phyloP scores from a whole-genome alignment of 352 stramenopile species.

The Phytophthora cryptogea region DNA sequence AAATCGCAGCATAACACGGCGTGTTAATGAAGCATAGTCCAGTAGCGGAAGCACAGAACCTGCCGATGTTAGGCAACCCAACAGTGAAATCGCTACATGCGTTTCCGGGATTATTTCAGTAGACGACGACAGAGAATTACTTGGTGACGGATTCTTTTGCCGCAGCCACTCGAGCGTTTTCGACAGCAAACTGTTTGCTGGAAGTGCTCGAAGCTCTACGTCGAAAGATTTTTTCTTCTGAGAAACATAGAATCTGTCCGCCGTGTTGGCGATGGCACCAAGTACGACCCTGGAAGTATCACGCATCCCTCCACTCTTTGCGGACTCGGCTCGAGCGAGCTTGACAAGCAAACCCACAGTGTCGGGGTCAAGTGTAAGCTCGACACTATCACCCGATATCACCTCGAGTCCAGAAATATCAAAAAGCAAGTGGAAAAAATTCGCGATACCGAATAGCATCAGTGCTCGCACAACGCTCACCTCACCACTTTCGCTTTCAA shows the following conservation, averaged over 20 bases:
- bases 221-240: constrained; percentile 62
- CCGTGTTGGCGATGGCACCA: constrained; percentile 37
- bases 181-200: constrained; percentile 29
- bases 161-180: constrained; percentile 44
- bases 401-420: constrained; percentile 21
- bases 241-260: constrained; percentile 39
- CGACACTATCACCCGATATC: constrained; percentile 8
- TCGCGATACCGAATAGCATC: constrained; percentile 28
- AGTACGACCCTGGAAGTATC: constrained; percentile 20
- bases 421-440: constrained; percentile 34
- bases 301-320: neutral
- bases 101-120: constrained; percentile 5
- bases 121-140: neutral
- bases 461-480: constrained; percentile 6
- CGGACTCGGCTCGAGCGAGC: constrained; percentile 21
- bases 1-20: constrained; percentile 34
- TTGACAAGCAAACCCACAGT: constrained; percentile 28
- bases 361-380: constrained; percentile 28
- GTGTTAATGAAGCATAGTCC: constrained; percentile 37
- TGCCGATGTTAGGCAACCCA: constrained; percentile 29
- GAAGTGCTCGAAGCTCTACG: constrained; percentile 41
- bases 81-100: constrained; percentile 24
- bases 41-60: constrained; percentile 33
- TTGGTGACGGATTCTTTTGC: constrained; percentile 22
- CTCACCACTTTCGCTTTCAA: constrained; percentile 13